These are phyloP conservation scores for Xylaria sp. DNA, from an alignment of 2,329 filamentous ascomycete species.

Conservation along the genomic window DNA sequence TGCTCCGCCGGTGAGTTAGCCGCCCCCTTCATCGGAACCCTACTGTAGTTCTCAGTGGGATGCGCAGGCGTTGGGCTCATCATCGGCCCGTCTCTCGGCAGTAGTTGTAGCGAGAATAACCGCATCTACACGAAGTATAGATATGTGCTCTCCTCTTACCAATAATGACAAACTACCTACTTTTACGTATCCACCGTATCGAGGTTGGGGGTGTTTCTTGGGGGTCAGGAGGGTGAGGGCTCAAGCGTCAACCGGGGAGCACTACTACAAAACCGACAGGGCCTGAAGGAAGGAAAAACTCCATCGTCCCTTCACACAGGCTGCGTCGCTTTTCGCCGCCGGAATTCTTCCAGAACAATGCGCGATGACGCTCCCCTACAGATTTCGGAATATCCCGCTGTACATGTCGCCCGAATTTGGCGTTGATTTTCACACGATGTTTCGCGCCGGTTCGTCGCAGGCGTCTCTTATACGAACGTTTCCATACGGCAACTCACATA, in stretches of 20 bases:
- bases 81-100: conserved; percentile 39
- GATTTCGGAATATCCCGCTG: conserved; percentile 30
- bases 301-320: conserved; percentile 2
- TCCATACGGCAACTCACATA: neutral
- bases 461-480: conserved; percentile 3
- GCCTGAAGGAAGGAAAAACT: neutral
- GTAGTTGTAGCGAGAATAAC: conserved; percentile 33
- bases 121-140: conserved; percentile 12
- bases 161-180: conserved; percentile 2
- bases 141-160: conserved; percentile 2
- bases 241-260: neutral
- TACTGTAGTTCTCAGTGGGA: conserved; percentile 2
- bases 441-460: neutral
- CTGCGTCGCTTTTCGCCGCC: conserved; percentile 22
- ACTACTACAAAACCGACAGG: neutral
- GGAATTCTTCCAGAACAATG: conserved; percentile 38
- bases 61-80: conserved; percentile 25
- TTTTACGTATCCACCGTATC: neutral
- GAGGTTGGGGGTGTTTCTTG: conserved; percentile 1
- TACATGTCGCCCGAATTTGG: conserved; percentile 7
- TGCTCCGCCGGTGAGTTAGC: conserved; percentile 22
- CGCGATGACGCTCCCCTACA: conserved; percentile 32
- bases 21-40: conserved; percentile 1
- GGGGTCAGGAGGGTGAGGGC: conserved; percentile 4
- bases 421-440: conserved; percentile 4